phyloP scores from a whole-genome alignment of 23 red algal species.

The Gracilaria domingensis region DNA sequence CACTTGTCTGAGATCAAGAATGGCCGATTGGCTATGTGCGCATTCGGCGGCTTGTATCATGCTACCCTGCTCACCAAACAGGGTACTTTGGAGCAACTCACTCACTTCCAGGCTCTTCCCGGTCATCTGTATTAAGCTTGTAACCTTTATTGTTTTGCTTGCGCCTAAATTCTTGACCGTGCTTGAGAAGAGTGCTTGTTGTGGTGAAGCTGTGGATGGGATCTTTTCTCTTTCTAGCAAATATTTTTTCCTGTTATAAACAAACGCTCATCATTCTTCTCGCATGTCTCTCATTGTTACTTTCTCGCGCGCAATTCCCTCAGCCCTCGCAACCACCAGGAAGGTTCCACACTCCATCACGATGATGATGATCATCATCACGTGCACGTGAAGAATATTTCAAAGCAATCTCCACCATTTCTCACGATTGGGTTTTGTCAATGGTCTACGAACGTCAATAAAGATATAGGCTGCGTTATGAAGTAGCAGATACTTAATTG shows the following conservation, averaged over 20 bases:
- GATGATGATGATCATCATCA: no score
- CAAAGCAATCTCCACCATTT: no score
- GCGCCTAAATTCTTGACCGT: neutral
- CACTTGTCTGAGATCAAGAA: constrained; percentile 96
- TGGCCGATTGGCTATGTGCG: constrained; percentile 97
- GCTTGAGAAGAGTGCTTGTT: neutral
- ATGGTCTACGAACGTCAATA: no score
- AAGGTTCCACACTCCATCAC: no score
- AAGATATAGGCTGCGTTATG: no score
- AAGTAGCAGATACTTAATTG: no score
- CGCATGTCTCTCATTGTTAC: neutral
- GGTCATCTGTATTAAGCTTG: constrained; percentile 31
- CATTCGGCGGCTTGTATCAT: constrained; percentile 90
- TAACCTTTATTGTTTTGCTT: neutral
- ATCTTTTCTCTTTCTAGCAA: neutral
- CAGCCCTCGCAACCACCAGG: no score
- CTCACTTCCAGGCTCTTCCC: constrained; percentile 45
- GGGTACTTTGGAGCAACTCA: constrained; percentile 58
- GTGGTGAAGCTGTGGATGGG: neutral
- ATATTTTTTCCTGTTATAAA: constrained; percentile 36
- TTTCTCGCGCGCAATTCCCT: no score
- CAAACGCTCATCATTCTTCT: constrained; percentile 5
- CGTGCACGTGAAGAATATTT: no score
- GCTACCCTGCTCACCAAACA: constrained; percentile 42
- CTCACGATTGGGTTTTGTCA: no score